Percentiles rank a stretch among this genome's conserved stretches.
Conservation (phyloP, 106 monocot species). For the Dendrobium officinale region DNA sequence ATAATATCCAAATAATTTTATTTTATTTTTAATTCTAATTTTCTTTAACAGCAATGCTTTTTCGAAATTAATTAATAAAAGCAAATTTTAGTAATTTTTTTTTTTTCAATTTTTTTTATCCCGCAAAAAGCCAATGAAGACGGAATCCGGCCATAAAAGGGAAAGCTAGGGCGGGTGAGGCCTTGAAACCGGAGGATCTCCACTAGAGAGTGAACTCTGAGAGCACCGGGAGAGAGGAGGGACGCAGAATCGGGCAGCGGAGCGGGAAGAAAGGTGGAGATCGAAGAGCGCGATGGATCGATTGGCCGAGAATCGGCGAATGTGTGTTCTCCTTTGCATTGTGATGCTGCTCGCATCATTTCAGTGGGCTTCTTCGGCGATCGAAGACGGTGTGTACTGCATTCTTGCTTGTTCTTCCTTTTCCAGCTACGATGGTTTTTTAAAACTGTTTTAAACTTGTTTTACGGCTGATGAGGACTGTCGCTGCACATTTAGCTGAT, state of each 20-base stretch:
- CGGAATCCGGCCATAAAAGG: conserved; percentile 4
- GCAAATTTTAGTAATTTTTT: too few species aligned
- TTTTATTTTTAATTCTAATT: too few species aligned
- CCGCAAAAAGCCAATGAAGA: neutral
- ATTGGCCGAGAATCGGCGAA: neutral
- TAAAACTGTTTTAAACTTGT: neutral
- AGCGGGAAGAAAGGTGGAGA: neutral
- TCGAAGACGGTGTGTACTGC: conserved; percentile 9
- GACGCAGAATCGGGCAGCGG: neutral
- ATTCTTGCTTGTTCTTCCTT: neutral
- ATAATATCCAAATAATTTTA: too few species aligned
- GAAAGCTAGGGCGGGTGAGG: conserved; percentile 1
- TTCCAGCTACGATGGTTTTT: neutral
- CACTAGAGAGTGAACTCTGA: neutral
- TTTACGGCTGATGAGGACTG: neutral
- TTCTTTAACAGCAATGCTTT: neutral
- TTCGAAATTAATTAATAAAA: neutral
- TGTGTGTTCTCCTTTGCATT: neutral
- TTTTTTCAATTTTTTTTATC: neutral
- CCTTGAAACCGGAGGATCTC: neutral
- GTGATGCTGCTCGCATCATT: neutral
- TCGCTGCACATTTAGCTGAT: neutral
- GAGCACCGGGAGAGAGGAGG: neutral
- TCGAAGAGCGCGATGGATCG: neutral
- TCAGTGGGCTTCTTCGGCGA: neutral